phyloP scores from a whole-genome alignment of 2,329 filamentous ascomycete genomes.

The Colletotrichum euphorbiae region DNA sequence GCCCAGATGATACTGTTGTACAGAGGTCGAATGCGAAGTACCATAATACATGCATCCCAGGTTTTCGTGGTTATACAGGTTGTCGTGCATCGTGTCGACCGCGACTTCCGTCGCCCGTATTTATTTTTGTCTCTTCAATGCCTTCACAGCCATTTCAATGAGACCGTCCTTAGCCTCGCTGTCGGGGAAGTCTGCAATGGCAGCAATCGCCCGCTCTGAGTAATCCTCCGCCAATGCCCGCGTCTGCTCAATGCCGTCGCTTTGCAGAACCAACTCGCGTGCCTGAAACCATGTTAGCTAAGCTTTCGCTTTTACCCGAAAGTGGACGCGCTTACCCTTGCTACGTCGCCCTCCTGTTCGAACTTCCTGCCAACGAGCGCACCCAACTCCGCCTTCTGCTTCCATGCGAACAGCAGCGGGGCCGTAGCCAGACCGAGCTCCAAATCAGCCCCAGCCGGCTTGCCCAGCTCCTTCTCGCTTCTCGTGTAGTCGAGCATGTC shows the following conservation, averaged over 20 bases:
- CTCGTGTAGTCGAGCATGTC: constrained; percentile 98
- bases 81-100: background rate
- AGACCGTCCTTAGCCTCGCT: constrained; percentile 94
- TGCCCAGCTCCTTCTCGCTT: constrained; percentile 85
- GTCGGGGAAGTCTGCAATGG: constrained; percentile 88
- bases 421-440: constrained; percentile 95
- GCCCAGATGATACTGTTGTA: constrained; percentile 36
- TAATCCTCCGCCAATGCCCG: constrained; percentile 91
- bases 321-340: constrained; percentile 69
- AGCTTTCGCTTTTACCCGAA: constrained; percentile 31
- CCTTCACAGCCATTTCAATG: constrained; percentile 93
- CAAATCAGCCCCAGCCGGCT: constrained; percentile 93
- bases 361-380: constrained; percentile 94
- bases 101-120: background rate
- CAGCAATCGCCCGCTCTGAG: constrained; percentile 84
- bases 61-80: constrained; percentile 16
- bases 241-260: constrained; percentile 92
- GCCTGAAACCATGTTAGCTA: constrained; percentile 67
- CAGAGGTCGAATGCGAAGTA: constrained; percentile 34
- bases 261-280: constrained; percentile 83
- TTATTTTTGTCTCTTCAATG: constrained; percentile 88
- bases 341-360: constrained; percentile 82
- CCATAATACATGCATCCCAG: constrained; percentile 35
- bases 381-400: constrained; percentile 85
- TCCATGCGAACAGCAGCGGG: constrained; percentile 95